These are phyloP conservation scores for Coffea eugenioides DNA, from an alignment of 257 asterid genomes.

Conservation along the genomic window DNA sequence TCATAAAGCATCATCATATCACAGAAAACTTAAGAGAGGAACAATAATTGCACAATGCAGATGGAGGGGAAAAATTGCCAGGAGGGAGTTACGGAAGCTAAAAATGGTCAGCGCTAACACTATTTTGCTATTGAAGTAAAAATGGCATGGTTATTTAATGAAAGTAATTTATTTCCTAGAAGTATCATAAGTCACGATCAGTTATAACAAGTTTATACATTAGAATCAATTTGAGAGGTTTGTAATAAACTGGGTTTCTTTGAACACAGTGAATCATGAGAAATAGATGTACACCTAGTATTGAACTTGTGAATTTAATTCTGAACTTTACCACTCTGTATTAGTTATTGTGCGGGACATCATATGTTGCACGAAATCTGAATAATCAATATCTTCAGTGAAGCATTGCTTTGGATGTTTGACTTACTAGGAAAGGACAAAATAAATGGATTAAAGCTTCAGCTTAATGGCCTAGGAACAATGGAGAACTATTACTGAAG, in stretches of 20 bases:
- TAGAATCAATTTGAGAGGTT: background rate
- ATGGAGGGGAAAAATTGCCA: slow-evolving; percentile 85
- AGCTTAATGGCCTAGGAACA: background rate
- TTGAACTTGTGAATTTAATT: background rate
- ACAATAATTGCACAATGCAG: slow-evolving; percentile 71
- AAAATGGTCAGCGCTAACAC: slow-evolving; percentile 61
- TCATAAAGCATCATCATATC: slow-evolving; percentile 55
- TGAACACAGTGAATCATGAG: background rate
- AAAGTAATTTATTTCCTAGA: background rate
- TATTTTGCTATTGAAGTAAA: slow-evolving; percentile 23
- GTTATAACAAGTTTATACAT: background rate
- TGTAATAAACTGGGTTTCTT: background rate
- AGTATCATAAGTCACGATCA: background rate
- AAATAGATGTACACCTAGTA: too few species aligned
- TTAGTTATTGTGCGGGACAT: background rate
- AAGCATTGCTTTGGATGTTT: background rate
- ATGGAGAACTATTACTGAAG: background rate
- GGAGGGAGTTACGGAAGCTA: slow-evolving; percentile 78
- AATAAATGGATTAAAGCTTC: background rate
- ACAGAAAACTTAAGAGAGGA: slow-evolving; percentile 72
- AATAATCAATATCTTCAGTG: background rate
- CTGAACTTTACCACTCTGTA: background rate
- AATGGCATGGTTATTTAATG: background rate
- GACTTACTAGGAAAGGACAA: background rate
- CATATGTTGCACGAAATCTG: background rate